Evolutionary conservation across 2,329 filamentous ascomycete species (phyloP).

Genomic region (Alternaria solani): DNA sequence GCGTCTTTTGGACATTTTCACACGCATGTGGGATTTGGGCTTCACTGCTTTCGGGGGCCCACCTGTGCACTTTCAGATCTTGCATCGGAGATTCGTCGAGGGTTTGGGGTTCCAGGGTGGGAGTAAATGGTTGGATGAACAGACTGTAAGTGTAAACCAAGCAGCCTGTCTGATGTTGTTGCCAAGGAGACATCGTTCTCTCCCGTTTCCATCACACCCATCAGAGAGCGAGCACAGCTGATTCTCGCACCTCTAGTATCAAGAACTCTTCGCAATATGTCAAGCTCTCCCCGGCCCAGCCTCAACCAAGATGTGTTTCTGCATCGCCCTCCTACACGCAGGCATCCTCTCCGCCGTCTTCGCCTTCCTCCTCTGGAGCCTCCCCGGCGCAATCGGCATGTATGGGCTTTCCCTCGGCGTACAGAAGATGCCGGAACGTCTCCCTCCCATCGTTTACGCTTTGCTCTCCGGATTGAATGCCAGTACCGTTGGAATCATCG

Average conservation of each 20-base stretch:
- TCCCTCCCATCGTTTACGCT: slow-evolving; percentile 71
- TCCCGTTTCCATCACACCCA: not conserved
- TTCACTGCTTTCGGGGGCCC: slow-evolving; percentile 73
- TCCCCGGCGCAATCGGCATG: slow-evolving; percentile 76
- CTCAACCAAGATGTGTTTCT: slow-evolving; percentile 76
- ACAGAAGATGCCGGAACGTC: slow-evolving; percentile 63
- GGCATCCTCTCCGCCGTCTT: slow-evolving; percentile 66
- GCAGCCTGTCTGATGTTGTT: not conserved
- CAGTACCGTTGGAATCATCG: slow-evolving; percentile 75
- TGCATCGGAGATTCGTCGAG: slow-evolving; percentile 68
- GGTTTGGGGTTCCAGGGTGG: slow-evolving; percentile 58
- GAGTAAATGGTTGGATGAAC: slow-evolving; percentile 72
- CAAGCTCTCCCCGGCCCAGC: slow-evolving; percentile 73
- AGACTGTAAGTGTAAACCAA: slow-evolving; percentile 59
- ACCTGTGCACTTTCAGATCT: slow-evolving; percentile 74
- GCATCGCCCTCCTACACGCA: slow-evolving; percentile 69
- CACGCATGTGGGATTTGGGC: slow-evolving; percentile 65
- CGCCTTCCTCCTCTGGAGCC: slow-evolving; percentile 70
- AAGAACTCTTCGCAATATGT: slow-evolving; percentile 74
- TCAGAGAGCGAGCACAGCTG: not conserved
- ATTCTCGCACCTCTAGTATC: slow-evolving; percentile 60
- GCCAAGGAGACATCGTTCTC: not conserved
- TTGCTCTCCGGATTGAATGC: slow-evolving; percentile 76
- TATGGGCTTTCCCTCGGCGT: slow-evolving; percentile 72
- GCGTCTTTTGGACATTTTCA: slow-evolving; percentile 39